Evolutionary conservation across 225 moss, liverwort and hornwort genomes (phyloP).

Genomic region (Pseudisothecium myosuroides): DNA sequence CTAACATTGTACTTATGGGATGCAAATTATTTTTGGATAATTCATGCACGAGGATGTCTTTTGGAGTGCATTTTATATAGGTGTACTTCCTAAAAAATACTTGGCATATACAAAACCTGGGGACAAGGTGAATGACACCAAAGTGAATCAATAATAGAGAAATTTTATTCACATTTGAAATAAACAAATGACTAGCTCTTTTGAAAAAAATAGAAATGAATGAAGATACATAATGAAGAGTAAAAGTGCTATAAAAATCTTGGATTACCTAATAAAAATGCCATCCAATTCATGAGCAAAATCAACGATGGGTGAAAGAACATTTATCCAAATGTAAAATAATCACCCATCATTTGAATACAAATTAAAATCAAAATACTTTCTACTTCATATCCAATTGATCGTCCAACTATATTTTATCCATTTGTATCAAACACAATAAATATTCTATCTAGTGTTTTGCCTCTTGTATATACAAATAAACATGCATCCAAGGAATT

Average conservation of each 20-base stretch:
- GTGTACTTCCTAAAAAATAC: not conserved
- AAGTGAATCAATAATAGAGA: accelerated
- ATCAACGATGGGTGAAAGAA: not conserved
- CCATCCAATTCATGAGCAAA: not conserved
- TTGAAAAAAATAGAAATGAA: not conserved
- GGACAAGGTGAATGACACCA: not conserved
- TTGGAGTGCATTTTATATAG: accelerated
- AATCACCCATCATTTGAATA: not conserved
- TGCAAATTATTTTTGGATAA: not conserved
- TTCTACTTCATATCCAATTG: accelerated
- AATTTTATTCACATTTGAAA: not conserved
- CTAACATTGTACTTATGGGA: not conserved
- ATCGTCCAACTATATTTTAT: not conserved
- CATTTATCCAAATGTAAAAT: not conserved
- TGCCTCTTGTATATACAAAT: not conserved
- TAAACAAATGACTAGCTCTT: not conserved
- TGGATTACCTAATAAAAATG: not conserved
- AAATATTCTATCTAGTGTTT: not conserved
- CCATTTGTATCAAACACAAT: not conserved
- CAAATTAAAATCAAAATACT: not conserved
- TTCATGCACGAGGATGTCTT: not conserved
- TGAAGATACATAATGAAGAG: not conserved
- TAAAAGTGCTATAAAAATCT: not conserved
- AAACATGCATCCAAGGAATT: not conserved
- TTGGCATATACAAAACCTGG: accelerated